Evolutionary conservation across 2,329 filamentous ascomycete species (phyloP).

Genomic region (Neopestalotiopsis sp.): DNA sequence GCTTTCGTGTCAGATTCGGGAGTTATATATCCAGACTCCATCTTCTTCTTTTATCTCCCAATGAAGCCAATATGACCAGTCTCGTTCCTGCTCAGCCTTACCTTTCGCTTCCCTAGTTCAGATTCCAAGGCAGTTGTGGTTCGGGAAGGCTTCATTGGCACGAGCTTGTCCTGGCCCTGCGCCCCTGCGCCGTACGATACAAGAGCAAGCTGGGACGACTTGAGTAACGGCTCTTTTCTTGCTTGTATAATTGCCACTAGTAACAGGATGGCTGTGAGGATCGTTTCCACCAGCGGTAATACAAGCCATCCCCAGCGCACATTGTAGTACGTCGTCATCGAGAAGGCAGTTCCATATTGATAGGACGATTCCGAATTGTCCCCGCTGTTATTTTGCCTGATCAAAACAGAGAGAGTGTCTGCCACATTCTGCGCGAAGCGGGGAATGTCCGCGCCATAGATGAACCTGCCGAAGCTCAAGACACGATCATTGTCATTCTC

Average conservation of each 20-base stretch:
- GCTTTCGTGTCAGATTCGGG: too few species aligned
- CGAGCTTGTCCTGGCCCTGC: background rate
- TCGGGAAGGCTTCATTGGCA: background rate
- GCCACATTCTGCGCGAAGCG: constrained; percentile 5
- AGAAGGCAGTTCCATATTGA: constrained; percentile 18
- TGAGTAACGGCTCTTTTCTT: constrained; percentile 24
- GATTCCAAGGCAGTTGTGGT: background rate
- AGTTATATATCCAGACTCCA: too few species aligned
- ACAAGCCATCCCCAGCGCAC: constrained; percentile 24
- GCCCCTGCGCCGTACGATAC: background rate
- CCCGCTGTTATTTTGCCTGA: constrained; percentile 20
- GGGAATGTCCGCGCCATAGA: background rate
- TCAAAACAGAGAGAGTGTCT: constrained; percentile 17
- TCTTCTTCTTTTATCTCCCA: too few species aligned
- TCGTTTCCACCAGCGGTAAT: constrained; percentile 22
- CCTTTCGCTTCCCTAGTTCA: background rate
- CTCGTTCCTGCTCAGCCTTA: background rate
- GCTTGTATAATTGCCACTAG: constrained; percentile 20
- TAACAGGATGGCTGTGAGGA: constrained; percentile 21
- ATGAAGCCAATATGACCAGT: background rate
- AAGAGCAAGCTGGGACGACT: constrained; percentile 6
- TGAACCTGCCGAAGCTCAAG: background rate
- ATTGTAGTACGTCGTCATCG: constrained; percentile 26
- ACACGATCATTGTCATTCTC: background rate
- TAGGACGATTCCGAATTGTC: constrained; percentile 24